A percentile compares a stretch with the other conserved stretches of the same genome.
Conservation (phyloP, 2,329 filamentous ascomycete species). For the Fusarium sororula region DNA sequence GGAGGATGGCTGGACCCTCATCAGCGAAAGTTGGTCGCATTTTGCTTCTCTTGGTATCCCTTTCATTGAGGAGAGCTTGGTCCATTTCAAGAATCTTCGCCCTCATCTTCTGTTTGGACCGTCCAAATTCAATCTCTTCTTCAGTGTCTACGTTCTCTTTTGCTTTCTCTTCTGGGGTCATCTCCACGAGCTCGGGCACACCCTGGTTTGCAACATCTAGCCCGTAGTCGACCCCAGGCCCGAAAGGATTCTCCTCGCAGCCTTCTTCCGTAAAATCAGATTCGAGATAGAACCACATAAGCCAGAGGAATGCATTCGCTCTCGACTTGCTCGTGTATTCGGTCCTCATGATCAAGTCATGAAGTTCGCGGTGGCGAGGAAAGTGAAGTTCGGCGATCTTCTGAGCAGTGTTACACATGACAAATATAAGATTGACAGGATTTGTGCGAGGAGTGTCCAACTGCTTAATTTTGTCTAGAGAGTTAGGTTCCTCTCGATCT, state of each 20-base stretch:
- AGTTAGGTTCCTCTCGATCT: constrained; percentile 83
- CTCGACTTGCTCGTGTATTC: constrained; percentile 83
- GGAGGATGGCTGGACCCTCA: constrained; percentile 67
- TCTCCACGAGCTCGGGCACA: constrained; percentile 71
- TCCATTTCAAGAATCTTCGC: constrained; percentile 80
- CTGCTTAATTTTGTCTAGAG: constrained; percentile 82
- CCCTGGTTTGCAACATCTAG: constrained; percentile 73
- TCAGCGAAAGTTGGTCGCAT: constrained; percentile 54
- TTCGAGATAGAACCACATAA: constrained; percentile 99
- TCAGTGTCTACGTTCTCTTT: constrained; percentile 78
- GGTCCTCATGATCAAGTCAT: constrained; percentile 93
- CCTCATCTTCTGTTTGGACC: constrained; percentile 77
- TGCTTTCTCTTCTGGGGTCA: constrained; percentile 72
- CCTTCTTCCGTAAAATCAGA: constrained; percentile 92
- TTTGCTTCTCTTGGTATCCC: constrained; percentile 66
- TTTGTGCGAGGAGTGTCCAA: constrained; percentile 79
- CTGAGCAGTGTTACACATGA: constrained; percentile 87
- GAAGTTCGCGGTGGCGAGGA: constrained; percentile 85
- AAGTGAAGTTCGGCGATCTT: constrained; percentile 96
- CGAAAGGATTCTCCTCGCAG: constrained; percentile 91
- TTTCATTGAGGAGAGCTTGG: constrained; percentile 72
- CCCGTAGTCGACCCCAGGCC: constrained; percentile 72
- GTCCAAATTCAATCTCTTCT: constrained; percentile 75
- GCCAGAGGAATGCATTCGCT: constrained; percentile 90
- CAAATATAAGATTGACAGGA: constrained; percentile 95